These are phyloP conservation scores for Phellopilus nigrolimitatus DNA, from an alignment of 1,284 basidiomycete genomes.

Conservation along the genomic window DNA sequence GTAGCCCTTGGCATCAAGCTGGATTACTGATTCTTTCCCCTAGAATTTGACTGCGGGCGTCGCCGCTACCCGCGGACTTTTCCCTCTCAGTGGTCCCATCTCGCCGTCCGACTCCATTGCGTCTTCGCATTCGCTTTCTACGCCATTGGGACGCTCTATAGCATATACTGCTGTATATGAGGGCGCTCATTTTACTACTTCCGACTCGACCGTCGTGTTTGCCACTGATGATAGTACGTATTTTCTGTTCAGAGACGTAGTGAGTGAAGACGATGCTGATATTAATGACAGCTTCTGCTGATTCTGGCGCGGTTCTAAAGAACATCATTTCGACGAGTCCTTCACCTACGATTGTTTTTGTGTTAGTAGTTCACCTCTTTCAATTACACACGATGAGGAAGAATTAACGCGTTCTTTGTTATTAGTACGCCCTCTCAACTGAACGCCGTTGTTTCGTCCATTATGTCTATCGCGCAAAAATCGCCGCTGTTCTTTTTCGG, in stretches of 20 bases:
- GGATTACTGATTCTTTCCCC: slow-evolving; percentile 23
- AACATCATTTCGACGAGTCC: slow-evolving; percentile 29
- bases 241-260: slow-evolving; percentile 9
- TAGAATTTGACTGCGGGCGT: slow-evolving; percentile 75
- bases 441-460: slow-evolving; percentile 41
- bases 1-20: slow-evolving; percentile 56
- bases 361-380: too few species aligned
- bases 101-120: slow-evolving; percentile 67
- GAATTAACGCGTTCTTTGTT: slow-evolving; percentile 37
- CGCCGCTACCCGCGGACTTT: slow-evolving; percentile 59
- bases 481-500: slow-evolving; percentile 51
- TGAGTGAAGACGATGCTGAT: neutral
- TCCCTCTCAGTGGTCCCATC: slow-evolving; percentile 58
- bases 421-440: slow-evolving; percentile 50
- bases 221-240: slow-evolving; percentile 35
- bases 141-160: slow-evolving; percentile 65
- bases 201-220: slow-evolving; percentile 52
- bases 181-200: slow-evolving; percentile 63
- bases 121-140: slow-evolving; percentile 66
- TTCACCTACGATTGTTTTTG: slow-evolving; percentile 24
- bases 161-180: slow-evolving; percentile 74
- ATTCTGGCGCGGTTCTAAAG: slow-evolving; percentile 5
- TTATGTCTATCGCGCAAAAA: slow-evolving; percentile 49
- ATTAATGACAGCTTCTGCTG: neutral
- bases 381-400: too few species aligned